phyloP scores from a whole-genome alignment of 495 filamentous ascomycete genomes.

The Aspergillus indologenus region DNA sequence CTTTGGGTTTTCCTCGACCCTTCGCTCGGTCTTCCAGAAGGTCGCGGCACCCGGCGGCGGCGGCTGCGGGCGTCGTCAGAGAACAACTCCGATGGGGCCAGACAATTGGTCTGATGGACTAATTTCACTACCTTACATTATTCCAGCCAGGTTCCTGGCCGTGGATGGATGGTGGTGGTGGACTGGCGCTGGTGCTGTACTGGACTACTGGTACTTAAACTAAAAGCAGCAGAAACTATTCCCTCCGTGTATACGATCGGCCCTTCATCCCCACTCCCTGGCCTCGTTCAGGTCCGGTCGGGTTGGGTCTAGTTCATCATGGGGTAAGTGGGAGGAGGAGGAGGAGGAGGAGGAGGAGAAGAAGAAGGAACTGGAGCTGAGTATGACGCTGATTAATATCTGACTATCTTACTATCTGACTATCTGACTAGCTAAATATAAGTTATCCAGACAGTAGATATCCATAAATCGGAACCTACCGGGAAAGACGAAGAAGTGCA shows the following conservation, averaged over 20 bases:
- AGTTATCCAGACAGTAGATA: too few relatives aligned
- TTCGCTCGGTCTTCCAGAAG: constrained; percentile 25
- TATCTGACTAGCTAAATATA: too few relatives aligned
- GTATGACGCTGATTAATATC: too few relatives aligned
- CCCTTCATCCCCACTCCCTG: constrained; percentile 4
- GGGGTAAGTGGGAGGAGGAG: neutral
- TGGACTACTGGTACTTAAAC: neutral
- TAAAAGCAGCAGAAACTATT: neutral
- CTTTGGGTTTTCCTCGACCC: constrained; percentile 7
- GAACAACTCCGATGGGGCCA: neutral
- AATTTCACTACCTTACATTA: neutral
- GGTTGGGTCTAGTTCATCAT: neutral
- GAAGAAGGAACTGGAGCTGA: neutral
- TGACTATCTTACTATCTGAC: too few relatives aligned
- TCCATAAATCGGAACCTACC: neutral
- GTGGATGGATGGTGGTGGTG: too few relatives aligned
- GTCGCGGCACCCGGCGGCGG: constrained; percentile 15
- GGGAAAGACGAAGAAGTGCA: neutral
- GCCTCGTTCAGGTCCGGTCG: neutral
- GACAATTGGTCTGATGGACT: neutral
- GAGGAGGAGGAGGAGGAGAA: too few relatives aligned
- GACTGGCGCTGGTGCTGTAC: too few relatives aligned
- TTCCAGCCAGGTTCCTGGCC: too few relatives aligned
- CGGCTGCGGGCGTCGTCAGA: constrained; percentile 22
- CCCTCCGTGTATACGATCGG: constrained; percentile 3